Evolutionary conservation across 2,329 filamentous ascomycete genomes (phyloP), one percentile per base, ranked within the genome.

Genomic region (Herpotrichia juniperi): DNA sequence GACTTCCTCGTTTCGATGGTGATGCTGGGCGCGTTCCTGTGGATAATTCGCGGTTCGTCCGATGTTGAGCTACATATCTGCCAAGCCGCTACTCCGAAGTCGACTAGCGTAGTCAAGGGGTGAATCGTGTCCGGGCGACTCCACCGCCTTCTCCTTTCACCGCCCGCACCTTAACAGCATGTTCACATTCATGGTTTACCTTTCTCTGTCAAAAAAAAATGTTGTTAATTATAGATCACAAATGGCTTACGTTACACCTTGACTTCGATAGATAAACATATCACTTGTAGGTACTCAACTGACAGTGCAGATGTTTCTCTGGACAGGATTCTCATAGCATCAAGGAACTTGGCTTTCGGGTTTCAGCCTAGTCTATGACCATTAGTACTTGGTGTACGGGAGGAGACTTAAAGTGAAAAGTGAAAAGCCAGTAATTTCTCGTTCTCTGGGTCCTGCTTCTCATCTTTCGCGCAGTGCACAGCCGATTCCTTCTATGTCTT

Each of bases 11-110:
- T 28, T 35, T 6, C 4, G 34, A 28, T 31, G 31, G 45, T 37
- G 21, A 32, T 39, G 45, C 24, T 47, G 31, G 24, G 45, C 43
- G 43, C 43, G 28, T 46, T 46, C 4, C 30, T 35, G 26, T 24
- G 28, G 24, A 25, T 31, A 16, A 21, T 25, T 43, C 40, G 40
- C 25, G 24, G 40, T 12, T 43, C 24, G 40, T 31, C 28, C 28
- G 9, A n/a, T n/a, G n/a, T 40, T 40, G 37, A 40, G 19, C 37
- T 24, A 40, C 12, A 2, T n/a, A n/a, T 7, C 10, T n/a, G 37
- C 37, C 37, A 40, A 40, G 37, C 14, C 37, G 19, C 21, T 21
- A 24, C n/a, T n/a, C n/a, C n/a, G n/a, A n/a, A n/a, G n/a, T n/a
- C n/a, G n/a, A n/a, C n/a, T n/a, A n/a, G n/a, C n/a, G n/a, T n/a